Conservation (phyloP, 805 yeast species). For the Nakazawaea ishiwadae region DNA sequence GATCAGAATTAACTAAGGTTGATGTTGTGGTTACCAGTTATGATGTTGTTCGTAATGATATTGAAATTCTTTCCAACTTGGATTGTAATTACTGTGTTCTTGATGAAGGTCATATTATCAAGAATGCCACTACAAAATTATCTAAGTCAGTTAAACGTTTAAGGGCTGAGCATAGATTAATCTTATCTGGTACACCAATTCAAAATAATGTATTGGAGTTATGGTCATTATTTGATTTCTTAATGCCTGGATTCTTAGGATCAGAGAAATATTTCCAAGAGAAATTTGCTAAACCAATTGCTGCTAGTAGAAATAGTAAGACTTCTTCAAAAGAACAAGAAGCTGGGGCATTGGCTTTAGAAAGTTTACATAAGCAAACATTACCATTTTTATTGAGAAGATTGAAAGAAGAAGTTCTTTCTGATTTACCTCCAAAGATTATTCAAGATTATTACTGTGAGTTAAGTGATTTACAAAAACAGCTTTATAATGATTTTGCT, state of each 20-base stretch:
- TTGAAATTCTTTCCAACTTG: slow-evolving; percentile 49
- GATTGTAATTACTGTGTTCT: slow-evolving; percentile 92
- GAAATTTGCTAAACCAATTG: slow-evolving; percentile 95
- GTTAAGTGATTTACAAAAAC: slow-evolving; percentile 83
- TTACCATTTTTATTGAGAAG: slow-evolving; percentile 95
- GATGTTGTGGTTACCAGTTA: slow-evolving; percentile 93
- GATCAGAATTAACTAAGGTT: slow-evolving; percentile 45
- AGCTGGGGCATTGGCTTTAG: slow-evolving; percentile 93
- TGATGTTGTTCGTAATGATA: slow-evolving; percentile 94
- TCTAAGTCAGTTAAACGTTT: slow-evolving; percentile 83
- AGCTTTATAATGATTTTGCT: slow-evolving; percentile 84
- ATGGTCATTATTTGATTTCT: slow-evolving; percentile 95
- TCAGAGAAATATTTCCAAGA: slow-evolving; percentile 92
- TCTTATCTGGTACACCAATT: slow-evolving; percentile 95
- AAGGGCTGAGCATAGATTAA: slow-evolving; percentile 82
- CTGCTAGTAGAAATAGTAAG: slow-evolving; percentile 86
- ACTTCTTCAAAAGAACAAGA: slow-evolving; percentile 92
- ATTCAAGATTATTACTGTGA: slow-evolving; percentile 98
- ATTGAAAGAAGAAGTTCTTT: slow-evolving; percentile 90
- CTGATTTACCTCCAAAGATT: slow-evolving; percentile 96
- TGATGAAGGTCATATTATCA: slow-evolving; percentile 97
- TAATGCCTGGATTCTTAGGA: slow-evolving; percentile 98
- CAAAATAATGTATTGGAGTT: slow-evolving; percentile 94
- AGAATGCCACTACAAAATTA: slow-evolving; percentile 83
- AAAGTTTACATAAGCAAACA: slow-evolving; percentile 93